Conservation (phyloP, 805 yeast genomes). For the Jamesozyma lodderae region DNA sequence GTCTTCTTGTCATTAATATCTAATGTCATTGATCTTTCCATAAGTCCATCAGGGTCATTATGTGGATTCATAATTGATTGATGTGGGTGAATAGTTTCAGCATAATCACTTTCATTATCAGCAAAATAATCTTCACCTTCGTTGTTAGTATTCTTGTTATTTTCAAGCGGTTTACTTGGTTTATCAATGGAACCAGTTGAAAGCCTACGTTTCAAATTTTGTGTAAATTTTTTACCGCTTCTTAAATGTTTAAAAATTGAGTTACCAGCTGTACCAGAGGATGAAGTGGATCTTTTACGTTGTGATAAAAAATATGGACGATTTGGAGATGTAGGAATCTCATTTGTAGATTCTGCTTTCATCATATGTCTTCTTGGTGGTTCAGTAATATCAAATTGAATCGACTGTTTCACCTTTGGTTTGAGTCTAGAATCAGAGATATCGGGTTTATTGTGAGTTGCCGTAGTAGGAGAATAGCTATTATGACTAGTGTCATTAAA, state of each 20-base stretch:
- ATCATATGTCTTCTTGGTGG: conserved; percentile 15
- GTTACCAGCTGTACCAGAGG: neutral
- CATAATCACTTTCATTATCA: conserved; percentile 23
- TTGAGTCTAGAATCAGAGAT: neutral
- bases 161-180: conserved; percentile 1
- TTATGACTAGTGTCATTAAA: neutral
- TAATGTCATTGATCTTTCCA: conserved; percentile 5
- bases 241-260: conserved; percentile 11
- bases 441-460: neutral
- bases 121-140: conserved; percentile 17
- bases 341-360: conserved; percentile 3
- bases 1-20: conserved; percentile 12
- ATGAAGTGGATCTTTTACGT: neutral
- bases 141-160: conserved; percentile 1
- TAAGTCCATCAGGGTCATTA: neutral
- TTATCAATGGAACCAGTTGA: conserved; percentile 14
- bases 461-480: neutral
- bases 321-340: neutral
- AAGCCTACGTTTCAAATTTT: conserved; percentile 14
- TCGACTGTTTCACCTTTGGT: conserved; percentile 10
- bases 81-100: conserved; percentile 6
- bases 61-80: neutral
- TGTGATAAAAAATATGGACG: neutral
- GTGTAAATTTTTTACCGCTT: conserved; percentile 16
- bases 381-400: conserved; percentile 23